Percentiles rank a stretch among this genome's conserved stretches.
These are phyloP conservation scores for Aspergillus hiratsukae DNA, from an alignment of 2,329 filamentous ascomycete species.

Conservation along the genomic window DNA sequence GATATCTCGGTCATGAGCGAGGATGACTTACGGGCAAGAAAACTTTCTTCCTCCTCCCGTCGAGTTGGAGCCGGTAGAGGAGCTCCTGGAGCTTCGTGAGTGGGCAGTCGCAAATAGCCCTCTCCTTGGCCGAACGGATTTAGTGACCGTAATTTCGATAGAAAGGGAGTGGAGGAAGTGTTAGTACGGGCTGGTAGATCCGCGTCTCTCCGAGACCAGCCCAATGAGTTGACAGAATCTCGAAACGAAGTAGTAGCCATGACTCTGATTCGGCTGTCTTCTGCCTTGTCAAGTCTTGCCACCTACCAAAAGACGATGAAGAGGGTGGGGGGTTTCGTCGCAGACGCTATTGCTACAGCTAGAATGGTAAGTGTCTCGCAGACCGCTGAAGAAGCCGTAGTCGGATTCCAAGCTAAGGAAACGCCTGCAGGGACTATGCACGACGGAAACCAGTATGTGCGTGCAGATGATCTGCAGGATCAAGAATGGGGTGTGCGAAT, in stretches of 20 bases:
- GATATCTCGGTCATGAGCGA: conserved; percentile 19
- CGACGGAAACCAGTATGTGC: conserved; percentile 32
- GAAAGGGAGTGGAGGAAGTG: conserved; percentile 60
- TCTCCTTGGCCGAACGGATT: conserved; percentile 77
- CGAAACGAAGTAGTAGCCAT: conserved; percentile 65
- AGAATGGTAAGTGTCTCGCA: conserved; percentile 7
- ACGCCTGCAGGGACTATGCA: conserved; percentile 43
- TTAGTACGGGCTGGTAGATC: conserved; percentile 68
- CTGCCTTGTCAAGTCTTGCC: conserved; percentile 4
- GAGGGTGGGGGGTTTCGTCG: conserved; percentile 17
- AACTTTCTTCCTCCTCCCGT: conserved; percentile 91
- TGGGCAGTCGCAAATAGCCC: conserved; percentile 88
- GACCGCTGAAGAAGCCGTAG: conserved; percentile 12
- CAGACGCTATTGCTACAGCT: conserved; percentile 15
- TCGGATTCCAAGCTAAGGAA: conserved; percentile 18
- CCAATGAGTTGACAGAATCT: conserved; percentile 89
- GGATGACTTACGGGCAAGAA: conserved; percentile 80
- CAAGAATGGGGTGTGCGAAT: conserved; percentile 16
- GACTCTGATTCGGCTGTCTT: conserved; percentile 7
- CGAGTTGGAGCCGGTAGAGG: conserved; percentile 78
- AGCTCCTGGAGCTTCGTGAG: conserved; percentile 74
- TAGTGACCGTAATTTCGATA: conserved; percentile 75
- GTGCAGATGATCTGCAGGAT: conserved; percentile 50
- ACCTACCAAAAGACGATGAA: conserved; percentile 2
- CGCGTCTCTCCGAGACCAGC: conserved; percentile 81